Base-by-base conservation (phyloP, 78 protist species). In the Bodo saltans region DNA sequence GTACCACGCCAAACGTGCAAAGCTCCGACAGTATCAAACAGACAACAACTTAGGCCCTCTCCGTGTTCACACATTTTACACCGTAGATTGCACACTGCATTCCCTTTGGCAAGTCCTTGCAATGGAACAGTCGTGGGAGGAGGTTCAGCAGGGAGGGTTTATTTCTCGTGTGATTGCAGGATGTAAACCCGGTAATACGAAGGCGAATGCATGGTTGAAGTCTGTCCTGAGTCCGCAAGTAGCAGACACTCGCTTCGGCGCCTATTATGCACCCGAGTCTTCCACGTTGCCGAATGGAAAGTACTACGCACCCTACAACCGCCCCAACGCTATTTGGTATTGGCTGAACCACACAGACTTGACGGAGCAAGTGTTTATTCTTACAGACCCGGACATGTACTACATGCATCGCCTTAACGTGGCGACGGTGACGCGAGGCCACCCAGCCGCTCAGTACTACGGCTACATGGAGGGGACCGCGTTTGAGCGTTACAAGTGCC, bases 371-470 rank as follows among this genome's bases (percentile, higher is more conserved):
- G 81, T 76, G 26, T 38, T 76, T 29, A 67, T 12, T 3, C 60
- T 76, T 37, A 47, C 42, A 1, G 81, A 76, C 69, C 81, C 81
- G 12, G 81, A 76, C n/a, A 76, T 76, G 81, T 3, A 42, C 35
- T 76, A 42, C 69, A 12, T 76, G 34, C 8, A 30, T 38, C 81
- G 35, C 81, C 8, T 39, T 27, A 28, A 1, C 26, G 81, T 47
- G 67, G 52, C 12, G 69, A 1, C 4, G 72, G 81, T 76, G 25
- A 67, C 12, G 60, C 11, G 8, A 12, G 81, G 81, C 34, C 35
- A 30, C 67, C 81, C 81, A 2, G 81, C 42, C 34, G 81, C 42
- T 23, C 81, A 76, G 53, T 76, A 23, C 69, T 76, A 76, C 81
- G 53, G 42, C 53, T 76, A 76, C 81, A 11, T 76, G 34, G 79